Evolutionary conservation across 1,284 basidiomycete species (phyloP), one percentile per base, ranked within the genome.

Genomic region (Heterobasidion parviporum): DNA sequence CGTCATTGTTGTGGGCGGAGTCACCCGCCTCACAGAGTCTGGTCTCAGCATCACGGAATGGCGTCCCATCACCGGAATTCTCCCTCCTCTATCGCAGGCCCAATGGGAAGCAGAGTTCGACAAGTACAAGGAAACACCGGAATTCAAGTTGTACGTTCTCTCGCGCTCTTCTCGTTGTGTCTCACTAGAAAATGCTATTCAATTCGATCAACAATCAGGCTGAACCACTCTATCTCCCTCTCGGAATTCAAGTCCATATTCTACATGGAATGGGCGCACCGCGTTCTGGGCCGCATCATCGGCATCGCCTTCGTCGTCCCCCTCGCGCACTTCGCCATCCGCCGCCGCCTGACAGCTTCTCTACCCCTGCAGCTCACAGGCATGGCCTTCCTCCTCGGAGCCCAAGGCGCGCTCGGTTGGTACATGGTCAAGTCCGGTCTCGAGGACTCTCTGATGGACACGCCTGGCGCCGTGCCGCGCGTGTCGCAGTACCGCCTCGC

Each of bases 341-440:
- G 84, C 52, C 85, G 82, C 66, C 79, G 81, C 60, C 83, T 95
- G 33, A 77, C 89, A 10, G 72, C 75, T 5, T 70, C 79, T 0
- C 76, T 92, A 54, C 81, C 85, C 1, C 70, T 72, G 33, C 84
- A 83, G 61, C 79, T 97, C 33, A 70, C 80, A 12, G 85, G 82
- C 1, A 79, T 98, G 60, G 88, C 87, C 0, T 68, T 83, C 0
- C 83, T 97, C 50, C 87, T 98, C 54, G 95, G 92, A 26, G 85
- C 85, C 36, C 92, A 99, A 70, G 97, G 97, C 44, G 81, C 83
- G 15, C 78, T 99, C 18, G 97, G 97, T 33, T 99, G 97, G 97
- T 97, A 97, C 77, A 99, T 99, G 97, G 97, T 99, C 59, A 92
- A 97, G 68, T 96, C 93, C 9, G 97, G 97, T 1, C 77, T 99